These are phyloP conservation scores for Aethionema arabicum DNA, from an alignment of 345 rosid species.

Conservation along the genomic window DNA sequence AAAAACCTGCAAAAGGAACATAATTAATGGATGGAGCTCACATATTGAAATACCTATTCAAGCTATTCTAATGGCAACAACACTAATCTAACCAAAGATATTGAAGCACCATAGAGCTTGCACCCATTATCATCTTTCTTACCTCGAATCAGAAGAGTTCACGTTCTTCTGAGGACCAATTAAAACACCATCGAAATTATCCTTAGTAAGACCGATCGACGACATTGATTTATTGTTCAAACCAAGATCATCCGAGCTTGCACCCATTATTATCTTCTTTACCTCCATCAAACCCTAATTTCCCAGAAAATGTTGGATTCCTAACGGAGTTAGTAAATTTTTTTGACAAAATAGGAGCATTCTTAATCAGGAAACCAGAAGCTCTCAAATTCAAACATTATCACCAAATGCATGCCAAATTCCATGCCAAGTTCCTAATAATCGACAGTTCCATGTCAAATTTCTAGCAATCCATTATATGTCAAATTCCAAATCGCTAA, in stretches of 20 bases:
- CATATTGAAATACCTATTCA: constrained; percentile 1
- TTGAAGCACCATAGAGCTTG: too few species aligned
- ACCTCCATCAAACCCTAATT: constrained; percentile 39
- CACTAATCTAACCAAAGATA: too few species aligned
- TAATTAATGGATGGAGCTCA: background rate
- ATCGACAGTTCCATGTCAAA: too few species aligned
- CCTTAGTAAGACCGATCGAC: constrained; percentile 90
- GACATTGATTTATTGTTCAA: constrained; percentile 81
- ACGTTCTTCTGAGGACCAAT: constrained; percentile 42
- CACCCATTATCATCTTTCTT: too few species aligned
- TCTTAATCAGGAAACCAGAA: constrained; percentile 30
- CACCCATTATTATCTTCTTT: constrained; percentile 48
- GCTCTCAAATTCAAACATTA: too few species aligned
- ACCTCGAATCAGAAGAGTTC: constrained; percentile 26
- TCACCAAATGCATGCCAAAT: too few species aligned
- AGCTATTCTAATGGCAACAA: background rate
- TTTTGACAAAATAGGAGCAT: constrained; percentile 23
- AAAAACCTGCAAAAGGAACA: constrained; percentile 56
- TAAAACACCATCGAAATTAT: constrained; percentile 76
- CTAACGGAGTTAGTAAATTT: constrained; percentile 19
- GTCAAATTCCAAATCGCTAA: too few species aligned
- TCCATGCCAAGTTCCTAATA: too few species aligned
- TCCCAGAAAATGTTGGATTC: constrained; percentile 42
- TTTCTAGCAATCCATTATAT: too few species aligned
- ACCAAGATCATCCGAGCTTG: constrained; percentile 46